A percentile compares a stretch with the other conserved stretches of the same genome.
Evolutionary conservation across 352 stramenopile species (phyloP).

Genomic region (Globisporangium polare): DNA sequence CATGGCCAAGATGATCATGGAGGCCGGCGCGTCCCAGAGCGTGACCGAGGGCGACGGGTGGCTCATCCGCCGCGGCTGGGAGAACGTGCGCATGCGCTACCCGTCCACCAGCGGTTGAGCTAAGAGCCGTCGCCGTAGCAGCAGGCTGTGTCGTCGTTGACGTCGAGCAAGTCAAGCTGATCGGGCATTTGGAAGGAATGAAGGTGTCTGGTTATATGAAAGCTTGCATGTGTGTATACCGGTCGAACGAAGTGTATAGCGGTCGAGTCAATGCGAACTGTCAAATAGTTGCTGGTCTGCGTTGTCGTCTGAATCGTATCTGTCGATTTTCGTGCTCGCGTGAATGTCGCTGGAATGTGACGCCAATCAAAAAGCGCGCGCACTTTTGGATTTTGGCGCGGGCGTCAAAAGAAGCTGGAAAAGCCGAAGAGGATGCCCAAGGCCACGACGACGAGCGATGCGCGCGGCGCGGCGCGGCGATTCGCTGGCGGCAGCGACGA

Average conservation of each 20-base stretch:
- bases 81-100: constrained; percentile 18
- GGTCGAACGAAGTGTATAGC: too few species aligned
- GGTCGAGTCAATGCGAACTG: too few species aligned
- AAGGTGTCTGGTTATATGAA: too few species aligned
- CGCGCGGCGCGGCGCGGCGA: background rate
- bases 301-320: too few species aligned
- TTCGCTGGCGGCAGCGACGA: background rate
- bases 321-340: too few species aligned
- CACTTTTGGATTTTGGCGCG: background rate
- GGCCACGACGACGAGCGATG: background rate
- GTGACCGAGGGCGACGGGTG: constrained; percentile 21
- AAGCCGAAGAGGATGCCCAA: background rate
- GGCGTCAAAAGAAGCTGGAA: background rate
- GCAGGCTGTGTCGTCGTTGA: background rate
- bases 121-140: background rate
- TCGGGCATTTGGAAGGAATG: too few species aligned
- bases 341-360: background rate
- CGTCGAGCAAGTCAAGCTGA: too few species aligned
- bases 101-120: constrained; percentile 15
- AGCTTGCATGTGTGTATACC: too few species aligned
- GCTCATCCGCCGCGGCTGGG: constrained; percentile 20
- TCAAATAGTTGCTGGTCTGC: too few species aligned
- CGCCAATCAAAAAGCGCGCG: constrained; percentile 2
- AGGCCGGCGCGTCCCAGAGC: constrained; percentile 18
- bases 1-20: constrained; percentile 23